These are phyloP conservation scores for Microbotryum scabiosae DNA, from an alignment of 1,284 basidiomycete species.

Conservation along the genomic window DNA sequence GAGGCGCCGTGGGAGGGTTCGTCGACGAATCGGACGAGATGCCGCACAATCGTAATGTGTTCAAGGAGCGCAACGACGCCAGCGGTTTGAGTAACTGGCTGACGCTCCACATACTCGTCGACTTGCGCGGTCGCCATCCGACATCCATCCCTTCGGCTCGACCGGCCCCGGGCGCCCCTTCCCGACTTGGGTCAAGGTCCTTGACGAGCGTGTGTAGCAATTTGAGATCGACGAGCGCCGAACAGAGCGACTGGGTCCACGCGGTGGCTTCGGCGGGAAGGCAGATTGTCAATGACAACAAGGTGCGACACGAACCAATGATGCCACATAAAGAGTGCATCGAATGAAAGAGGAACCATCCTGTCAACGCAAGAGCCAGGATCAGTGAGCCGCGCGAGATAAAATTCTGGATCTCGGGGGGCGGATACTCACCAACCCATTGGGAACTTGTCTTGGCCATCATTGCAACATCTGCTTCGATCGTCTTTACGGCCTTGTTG, in stretches of 20 bases:
- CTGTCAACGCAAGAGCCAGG: background rate
- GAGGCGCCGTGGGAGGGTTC: conserved; percentile 3
- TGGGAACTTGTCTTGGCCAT: conserved; percentile 24
- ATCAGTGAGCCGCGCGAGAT: no score
- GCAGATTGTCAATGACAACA: conserved; percentile 21
- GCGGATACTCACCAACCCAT: conserved; percentile 19
- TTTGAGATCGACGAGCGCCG: conserved; percentile 19
- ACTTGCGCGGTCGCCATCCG: conserved; percentile 20
- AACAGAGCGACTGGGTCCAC: conserved; percentile 23
- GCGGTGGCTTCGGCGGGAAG: conserved; percentile 20
- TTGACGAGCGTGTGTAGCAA: conserved; percentile 21
- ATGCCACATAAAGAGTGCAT: conserved; percentile 31
- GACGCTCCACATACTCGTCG: conserved; percentile 26
- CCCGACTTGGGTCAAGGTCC: conserved; percentile 16
- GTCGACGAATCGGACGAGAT: conserved; percentile 28
- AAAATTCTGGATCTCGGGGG: no score
- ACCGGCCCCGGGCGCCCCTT: conserved; percentile 7
- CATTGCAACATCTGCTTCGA: conserved; percentile 20
- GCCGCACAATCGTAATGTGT: conserved; percentile 22
- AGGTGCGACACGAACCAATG: conserved; percentile 23
- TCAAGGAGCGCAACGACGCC: conserved; percentile 10
- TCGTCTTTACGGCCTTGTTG: conserved; percentile 6
- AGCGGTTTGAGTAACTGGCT: conserved; percentile 29
- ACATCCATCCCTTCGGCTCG: conserved; percentile 27
- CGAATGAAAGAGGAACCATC: conserved; percentile 31